A percentile compares a stretch with the other conserved stretches of the same genome.
phyloP scores from a whole-genome alignment of 371 early-diverging fungal genomes.

The Mucor irregularis region DNA sequence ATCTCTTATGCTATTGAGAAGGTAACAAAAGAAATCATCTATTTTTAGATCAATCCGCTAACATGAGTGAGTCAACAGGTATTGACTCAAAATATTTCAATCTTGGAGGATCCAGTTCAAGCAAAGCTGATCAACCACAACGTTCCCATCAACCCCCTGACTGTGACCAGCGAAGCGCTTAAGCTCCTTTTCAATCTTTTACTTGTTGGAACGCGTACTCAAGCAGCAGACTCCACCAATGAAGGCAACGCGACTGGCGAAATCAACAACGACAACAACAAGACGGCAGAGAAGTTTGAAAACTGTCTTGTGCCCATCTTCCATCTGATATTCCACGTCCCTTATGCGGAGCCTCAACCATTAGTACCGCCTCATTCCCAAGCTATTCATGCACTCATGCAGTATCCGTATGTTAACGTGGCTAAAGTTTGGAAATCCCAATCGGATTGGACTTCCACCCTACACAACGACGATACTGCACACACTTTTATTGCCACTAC shows the following conservation, averaged over 20 bases:
- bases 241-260: no score
- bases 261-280: slow-evolving; percentile 5
- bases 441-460: slow-evolving; percentile 10
- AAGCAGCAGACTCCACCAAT: no score
- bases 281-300: slow-evolving; percentile 21
- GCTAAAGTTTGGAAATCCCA: slow-evolving; percentile 40
- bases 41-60: background rate
- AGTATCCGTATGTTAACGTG: slow-evolving; percentile 49
- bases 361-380: slow-evolving; percentile 74
- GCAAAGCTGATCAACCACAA: slow-evolving; percentile 3
- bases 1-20: slow-evolving; percentile 41
- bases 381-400: slow-evolving; percentile 73
- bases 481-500: slow-evolving; percentile 8
- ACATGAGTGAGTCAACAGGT: background rate
- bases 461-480: background rate
- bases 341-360: slow-evolving; percentile 55
- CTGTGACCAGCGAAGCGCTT: slow-evolving; percentile 56
- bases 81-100: slow-evolving; percentile 4
- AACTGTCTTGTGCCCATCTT: slow-evolving; percentile 33
- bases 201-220: slow-evolving; percentile 37
- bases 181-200: slow-evolving; percentile 63
- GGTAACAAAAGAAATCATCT: slow-evolving; percentile 22
- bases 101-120: slow-evolving; percentile 1
- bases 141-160: slow-evolving; percentile 40
- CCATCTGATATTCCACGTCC: slow-evolving; percentile 39